Percentiles rank a stretch among this genome's conserved stretches.
Evolutionary conservation across 2,329 filamentous ascomycete species (phyloP).

Genomic region (Samsoniella hepiali): DNA sequence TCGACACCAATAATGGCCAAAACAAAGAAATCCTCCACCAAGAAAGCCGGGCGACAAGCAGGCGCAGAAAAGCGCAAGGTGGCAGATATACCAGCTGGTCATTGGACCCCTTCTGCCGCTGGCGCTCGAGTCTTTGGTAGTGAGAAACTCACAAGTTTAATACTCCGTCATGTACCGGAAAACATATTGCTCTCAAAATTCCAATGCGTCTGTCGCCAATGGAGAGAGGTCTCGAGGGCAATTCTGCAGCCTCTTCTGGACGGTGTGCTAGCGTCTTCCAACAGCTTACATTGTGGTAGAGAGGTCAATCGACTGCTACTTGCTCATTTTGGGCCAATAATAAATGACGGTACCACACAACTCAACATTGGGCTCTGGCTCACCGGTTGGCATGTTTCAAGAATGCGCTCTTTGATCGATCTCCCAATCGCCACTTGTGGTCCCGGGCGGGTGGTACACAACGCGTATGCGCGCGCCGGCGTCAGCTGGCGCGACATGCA

Average conservation of each 20-base stretch:
- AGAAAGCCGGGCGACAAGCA: neutral
- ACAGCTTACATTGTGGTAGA: neutral
- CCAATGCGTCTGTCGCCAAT: neutral
- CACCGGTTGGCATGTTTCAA: neutral
- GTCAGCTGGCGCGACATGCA: constrained; percentile 5
- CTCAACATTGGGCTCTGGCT: constrained; percentile 3
- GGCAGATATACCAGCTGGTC: neutral
- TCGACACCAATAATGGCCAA: neutral
- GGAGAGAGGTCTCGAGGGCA: neutral
- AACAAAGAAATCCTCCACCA: neutral
- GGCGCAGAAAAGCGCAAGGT: neutral
- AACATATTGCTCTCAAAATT: neutral
- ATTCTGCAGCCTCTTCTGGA: neutral
- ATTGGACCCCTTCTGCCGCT: neutral
- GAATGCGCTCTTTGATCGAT: constrained; percentile 2
- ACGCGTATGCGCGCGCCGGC: constrained; percentile 4
- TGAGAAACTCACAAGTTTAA: neutral
- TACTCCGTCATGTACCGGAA: neutral
- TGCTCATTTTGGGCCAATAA: neutral
- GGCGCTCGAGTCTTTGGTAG: neutral
- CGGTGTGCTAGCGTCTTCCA: neutral
- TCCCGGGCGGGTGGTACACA: neutral
- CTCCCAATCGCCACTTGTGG: neutral
- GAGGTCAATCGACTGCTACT: neutral
- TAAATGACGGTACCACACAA: neutral